Base-by-base conservation (phyloP, 2,329 filamentous ascomycete species). In the Beauveria scarabaeidicola region DNA sequence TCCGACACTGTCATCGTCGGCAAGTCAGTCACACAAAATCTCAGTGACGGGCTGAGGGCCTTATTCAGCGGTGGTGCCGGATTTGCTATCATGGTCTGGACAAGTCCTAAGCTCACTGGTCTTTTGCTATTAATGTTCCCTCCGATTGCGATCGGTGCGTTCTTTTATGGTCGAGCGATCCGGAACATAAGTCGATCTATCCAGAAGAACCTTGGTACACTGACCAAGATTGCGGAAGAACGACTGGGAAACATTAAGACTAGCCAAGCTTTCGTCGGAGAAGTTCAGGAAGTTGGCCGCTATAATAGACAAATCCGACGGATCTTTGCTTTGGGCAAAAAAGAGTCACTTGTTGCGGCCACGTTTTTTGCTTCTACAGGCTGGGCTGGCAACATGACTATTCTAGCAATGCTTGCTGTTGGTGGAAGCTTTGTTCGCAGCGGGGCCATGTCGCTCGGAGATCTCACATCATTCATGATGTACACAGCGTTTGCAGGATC, bases 151-250 rank as follows among this genome's bases (percentile, higher is more conserved):
- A 80, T 96, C 23, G 90, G 89, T 23, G 92, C 94, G 23, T 91
- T 97, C 71, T 83, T 99, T 69, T 97, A 97, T 66, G 94, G 94
- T 62, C 84, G 93, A 64, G 81, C 89, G 29, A 92, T 97, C 67
- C 84, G 95, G 61, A 95, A 91, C 67, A 77, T 99, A 62, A 96
- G 91, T 71, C 86, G 93, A 53, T 87, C 90, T 66, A 96, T 97
- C 55, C 94, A 99, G 75, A 91, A 91, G 76, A 96, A 95, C 66
- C 77, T 99, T 13, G 94, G 94, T 66, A 89, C 89, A 0, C 76
- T 99, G 65, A 96, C 93, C 40, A 99, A 97, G 75, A 96, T 99
- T 70, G 94, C 94, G 0, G 95, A 99, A 76, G 95, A 99, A 73
- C 86, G 94, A n/a, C 78, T 99, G 23, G 93, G 94, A 59, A 99